Evolutionary conservation across 129 eudicot species (phyloP), one percentile per base, ranked within the genome.

Genomic region (Saussurea involucrata): DNA sequence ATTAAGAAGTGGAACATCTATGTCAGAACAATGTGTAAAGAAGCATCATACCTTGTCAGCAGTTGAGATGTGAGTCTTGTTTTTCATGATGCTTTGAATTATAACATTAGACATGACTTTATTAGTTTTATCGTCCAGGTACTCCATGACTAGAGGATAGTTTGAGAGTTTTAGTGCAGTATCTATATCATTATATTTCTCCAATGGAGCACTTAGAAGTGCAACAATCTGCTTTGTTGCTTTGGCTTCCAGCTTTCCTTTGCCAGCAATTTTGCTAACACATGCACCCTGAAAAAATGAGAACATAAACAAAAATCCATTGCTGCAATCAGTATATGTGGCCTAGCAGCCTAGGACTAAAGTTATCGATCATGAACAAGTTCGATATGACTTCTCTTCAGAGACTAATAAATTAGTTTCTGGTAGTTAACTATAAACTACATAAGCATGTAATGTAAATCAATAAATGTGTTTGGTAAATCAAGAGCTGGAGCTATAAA

Each of bases 121-220:
- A 68, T 92, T 87, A 66, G 99, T 95, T 32, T 80, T 88, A 82
- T 85, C 84, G 84, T 88, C 97, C 44, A 95, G 85, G 80, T 82
- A 78, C 75, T 95, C 97, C 92, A 95, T 78, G 58, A 92, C 92
- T 71, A 83, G 92, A 63, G 99, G 97, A 90, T 95, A 95, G 77
- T 95, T 95, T 37, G 97, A 83, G 63, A 95, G 94, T 84, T 95
- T 95, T 77, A 95, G 64, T 68, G 94, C 99, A 81, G 87, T 95
- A 75, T 89, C 97, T 72, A 95, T 90, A 85, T 89, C 93, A 64
- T 90, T 95, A 78, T 91, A 95, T 76, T 95, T 95, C 80, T 92
- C 94, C 82, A 95, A 81, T 57, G 99, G 99, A 80, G 99, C 99
- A 89, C 99, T 95, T 78, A 95, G 73, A 78, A 95, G 96, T 73